phyloP scores from a whole-genome alignment of 106 monocot species.

The Ottelia alismoides region DNA sequence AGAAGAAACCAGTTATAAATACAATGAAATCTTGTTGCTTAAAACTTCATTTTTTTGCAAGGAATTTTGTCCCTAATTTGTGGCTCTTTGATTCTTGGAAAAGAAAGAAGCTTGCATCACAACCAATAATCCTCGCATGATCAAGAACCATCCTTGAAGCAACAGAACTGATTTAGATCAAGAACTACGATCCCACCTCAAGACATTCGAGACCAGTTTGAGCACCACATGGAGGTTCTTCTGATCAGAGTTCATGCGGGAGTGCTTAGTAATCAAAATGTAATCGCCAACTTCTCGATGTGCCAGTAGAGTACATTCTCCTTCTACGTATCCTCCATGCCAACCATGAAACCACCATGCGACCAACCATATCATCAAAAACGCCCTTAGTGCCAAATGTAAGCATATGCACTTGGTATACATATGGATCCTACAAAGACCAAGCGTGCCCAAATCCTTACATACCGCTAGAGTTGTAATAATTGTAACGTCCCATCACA shows the following conservation, averaged over 20 bases:
- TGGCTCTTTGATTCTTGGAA: no score
- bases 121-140: slow-evolving; percentile 70
- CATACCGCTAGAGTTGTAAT: slow-evolving; percentile 39
- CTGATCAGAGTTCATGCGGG: slow-evolving; percentile 30
- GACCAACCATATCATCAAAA: slow-evolving; percentile 34
- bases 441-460: slow-evolving; percentile 33
- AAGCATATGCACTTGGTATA: slow-evolving; percentile 62
- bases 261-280: slow-evolving; percentile 40
- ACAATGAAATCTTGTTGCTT: no score
- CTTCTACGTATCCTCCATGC: slow-evolving; percentile 44
- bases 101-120: slow-evolving; percentile 3
- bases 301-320: slow-evolving; percentile 37
- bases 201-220: slow-evolving; percentile 46
- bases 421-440: slow-evolving; percentile 51
- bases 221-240: slow-evolving; percentile 45
- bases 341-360: slow-evolving; percentile 38
- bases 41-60: no score
- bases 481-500: slow-evolving; percentile 46
- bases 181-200: slow-evolving; percentile 30
- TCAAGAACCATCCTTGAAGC: slow-evolving; percentile 36
- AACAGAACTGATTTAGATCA: slow-evolving; percentile 57
- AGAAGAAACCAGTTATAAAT: no score
- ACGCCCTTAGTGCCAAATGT: slow-evolving; percentile 19
- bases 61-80: no score
- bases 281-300: slow-evolving; percentile 57